Evolutionary conservation across 1,284 basidiomycete genomes (phyloP).

Genomic region (Pseudozyma hubeiensis): DNA sequence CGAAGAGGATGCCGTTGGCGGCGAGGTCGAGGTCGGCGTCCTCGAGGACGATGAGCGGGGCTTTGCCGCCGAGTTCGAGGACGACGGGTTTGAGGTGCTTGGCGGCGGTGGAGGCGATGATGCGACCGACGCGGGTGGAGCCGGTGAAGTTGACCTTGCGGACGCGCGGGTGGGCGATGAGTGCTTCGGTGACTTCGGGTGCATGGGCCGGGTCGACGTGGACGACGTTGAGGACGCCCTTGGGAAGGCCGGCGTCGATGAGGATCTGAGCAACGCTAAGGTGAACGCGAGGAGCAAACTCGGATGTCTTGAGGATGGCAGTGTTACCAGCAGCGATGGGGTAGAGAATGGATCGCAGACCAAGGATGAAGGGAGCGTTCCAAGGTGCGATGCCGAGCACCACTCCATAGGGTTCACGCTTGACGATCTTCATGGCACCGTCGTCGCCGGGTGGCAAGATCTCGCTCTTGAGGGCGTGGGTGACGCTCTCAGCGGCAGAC

Average conservation of each 20-base stretch:
- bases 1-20: slow-evolving; percentile 70
- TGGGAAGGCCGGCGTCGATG: slow-evolving; percentile 74
- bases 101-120: slow-evolving; percentile 84
- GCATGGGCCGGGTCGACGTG: slow-evolving; percentile 73
- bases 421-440: slow-evolving; percentile 45
- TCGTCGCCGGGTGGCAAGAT: slow-evolving; percentile 31
- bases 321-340: slow-evolving; percentile 77
- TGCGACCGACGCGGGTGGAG: slow-evolving; percentile 79
- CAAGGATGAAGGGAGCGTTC: slow-evolving; percentile 67
- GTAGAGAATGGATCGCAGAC: slow-evolving; percentile 72
- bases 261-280: slow-evolving; percentile 72
- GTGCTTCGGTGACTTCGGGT: slow-evolving; percentile 72
- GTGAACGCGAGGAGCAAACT: slow-evolving; percentile 74
- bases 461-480: slow-evolving; percentile 40
- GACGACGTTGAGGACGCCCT: slow-evolving; percentile 75
- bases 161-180: slow-evolving; percentile 74
- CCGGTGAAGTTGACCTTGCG: slow-evolving; percentile 72
- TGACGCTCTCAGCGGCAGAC: slow-evolving; percentile 30
- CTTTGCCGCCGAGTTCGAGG: slow-evolving; percentile 72
- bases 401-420: slow-evolving; percentile 50
- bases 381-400: slow-evolving; percentile 57
- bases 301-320: slow-evolving; percentile 75
- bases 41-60: slow-evolving; percentile 72
- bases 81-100: slow-evolving; percentile 76
- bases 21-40: slow-evolving; percentile 77